phyloP scores from a whole-genome alignment of 176 grass and related monocot species.

The Triticum turgidum region DNA sequence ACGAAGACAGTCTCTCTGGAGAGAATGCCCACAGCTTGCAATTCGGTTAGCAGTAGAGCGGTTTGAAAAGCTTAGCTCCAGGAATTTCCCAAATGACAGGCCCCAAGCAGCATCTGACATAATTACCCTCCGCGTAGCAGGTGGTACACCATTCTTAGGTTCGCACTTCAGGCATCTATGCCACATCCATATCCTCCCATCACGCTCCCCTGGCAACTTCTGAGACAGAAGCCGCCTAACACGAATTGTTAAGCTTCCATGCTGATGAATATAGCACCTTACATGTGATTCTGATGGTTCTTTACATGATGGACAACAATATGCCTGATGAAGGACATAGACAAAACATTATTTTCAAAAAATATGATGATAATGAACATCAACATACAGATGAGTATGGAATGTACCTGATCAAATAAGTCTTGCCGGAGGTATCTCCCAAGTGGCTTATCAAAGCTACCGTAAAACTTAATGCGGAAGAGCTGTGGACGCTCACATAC shows the following conservation, averaged over 20 bases:
- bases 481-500: slow-evolving; percentile 67
- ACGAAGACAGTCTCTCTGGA: slow-evolving; percentile 91
- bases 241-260: slow-evolving; percentile 80
- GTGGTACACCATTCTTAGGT: slow-evolving; percentile 74
- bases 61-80: slow-evolving; percentile 96
- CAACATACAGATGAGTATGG: background rate
- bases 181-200: slow-evolving; percentile 99
- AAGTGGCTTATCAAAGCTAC: slow-evolving; percentile 95
- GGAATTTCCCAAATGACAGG: slow-evolving; percentile 92
- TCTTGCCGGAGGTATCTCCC: slow-evolving; percentile 88
- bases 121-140: slow-evolving; percentile 66
- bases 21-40: slow-evolving; percentile 90
- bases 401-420: slow-evolving; percentile 82
- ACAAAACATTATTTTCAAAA: background rate
- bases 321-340: slow-evolving; percentile 44
- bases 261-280: slow-evolving; percentile 86
- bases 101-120: slow-evolving; percentile 97
- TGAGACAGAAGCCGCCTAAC: slow-evolving; percentile 57
- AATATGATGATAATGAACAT: background rate
- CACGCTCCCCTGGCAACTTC: slow-evolving; percentile 74
- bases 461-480: slow-evolving; percentile 92
- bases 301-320: slow-evolving; percentile 73
- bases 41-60: slow-evolving; percentile 84
- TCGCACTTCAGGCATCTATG: slow-evolving; percentile 91
- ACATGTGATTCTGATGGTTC: slow-evolving; percentile 74